Evolutionary conservation across 2,329 filamentous ascomycete genomes (phyloP), one percentile per base, ranked within the genome.

Genomic region (Cladosporium oxysporum): DNA sequence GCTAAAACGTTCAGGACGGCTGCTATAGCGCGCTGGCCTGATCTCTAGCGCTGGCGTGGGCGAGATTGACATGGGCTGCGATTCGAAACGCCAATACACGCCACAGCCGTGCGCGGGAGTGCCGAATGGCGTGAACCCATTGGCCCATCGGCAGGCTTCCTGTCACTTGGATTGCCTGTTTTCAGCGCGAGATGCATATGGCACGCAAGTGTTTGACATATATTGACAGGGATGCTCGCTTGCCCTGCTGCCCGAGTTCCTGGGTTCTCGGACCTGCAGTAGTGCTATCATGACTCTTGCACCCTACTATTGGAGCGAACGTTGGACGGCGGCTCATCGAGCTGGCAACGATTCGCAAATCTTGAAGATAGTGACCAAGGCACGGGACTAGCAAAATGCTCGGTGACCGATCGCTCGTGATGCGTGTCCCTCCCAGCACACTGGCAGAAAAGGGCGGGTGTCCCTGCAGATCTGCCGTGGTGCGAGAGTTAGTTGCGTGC

Each of bases 1-100:
- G 31, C 47, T 64, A 52, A 16, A 31, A 10, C 16, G 21, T 21
- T 65, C 23, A 16, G 33, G 18, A 58, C 21, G 21, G 31, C 33
- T 52, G 63, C 37, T 52, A 23, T 28, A 21, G 55, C 37, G 26
- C 29, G 52, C 41, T 47, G 41, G 41, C 41, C 41, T 23, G 41
- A 47, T 29, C 29, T 61, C 37, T 58, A 41, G 55, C 55, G 47
- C 21, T 50, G 28, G 55, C 31, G 41, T 62, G 59, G 49, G 55
- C 57, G 55, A 33, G 28, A 49, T 60, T 49, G 7, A 60, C n/a
- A 60, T 41, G 41, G 23, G 58, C 58, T 23, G 53, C 16, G 58
- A 31, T 61, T 50, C 47, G 59, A 62, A 61, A 62, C 28, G 52
- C 52, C 33, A 21, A 47, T 11, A 12, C 28, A 12, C 49, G 55